A percentile compares a stretch with the other conserved stretches of the same genome.
These are phyloP conservation scores for Arabidopsis suecica DNA, from an alignment of 345 rosid genomes.

Conservation along the genomic window DNA sequence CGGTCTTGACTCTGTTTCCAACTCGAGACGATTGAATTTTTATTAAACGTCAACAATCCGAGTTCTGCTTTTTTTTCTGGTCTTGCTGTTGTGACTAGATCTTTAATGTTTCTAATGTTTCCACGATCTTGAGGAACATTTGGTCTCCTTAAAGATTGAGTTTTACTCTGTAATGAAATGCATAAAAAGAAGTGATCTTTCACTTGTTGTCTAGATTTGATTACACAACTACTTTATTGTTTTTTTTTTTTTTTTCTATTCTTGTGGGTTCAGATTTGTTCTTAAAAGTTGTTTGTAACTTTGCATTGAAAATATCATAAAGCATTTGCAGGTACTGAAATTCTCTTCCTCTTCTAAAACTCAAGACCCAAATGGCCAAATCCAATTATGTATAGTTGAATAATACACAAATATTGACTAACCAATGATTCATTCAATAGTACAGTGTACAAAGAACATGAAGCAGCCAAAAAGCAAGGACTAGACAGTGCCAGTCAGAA, in stretches of 20 bases:
- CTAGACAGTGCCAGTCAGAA: constrained; percentile 39
- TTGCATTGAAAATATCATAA: constrained; percentile 7
- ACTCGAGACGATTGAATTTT: constrained; percentile 66
- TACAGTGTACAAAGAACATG: constrained; percentile 45
- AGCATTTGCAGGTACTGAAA: constrained; percentile 9
- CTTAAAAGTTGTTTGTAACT: constrained; percentile 18
- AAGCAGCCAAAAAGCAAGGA: constrained; percentile 47
- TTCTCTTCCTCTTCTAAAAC: background rate
- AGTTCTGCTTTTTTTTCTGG: constrained; percentile 3
- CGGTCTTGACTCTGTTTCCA: constrained; percentile 89
- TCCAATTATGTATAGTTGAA: constrained; percentile 11
- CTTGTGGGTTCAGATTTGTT: constrained; percentile 8
- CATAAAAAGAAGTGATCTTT: constrained; percentile 1
- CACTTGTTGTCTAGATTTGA: constrained; percentile 25
- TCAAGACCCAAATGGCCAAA: constrained; percentile 25
- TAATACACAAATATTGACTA: constrained; percentile 21
- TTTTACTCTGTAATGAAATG: constrained; percentile 20
- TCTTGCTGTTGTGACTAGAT: constrained; percentile 25
- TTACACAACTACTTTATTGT: constrained; percentile 23
- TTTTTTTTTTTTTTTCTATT: background rate
- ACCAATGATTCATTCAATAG: constrained; percentile 28
- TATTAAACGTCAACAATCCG: background rate
- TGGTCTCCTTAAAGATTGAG: constrained; percentile 9
- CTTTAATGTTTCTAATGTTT: constrained; percentile 16
- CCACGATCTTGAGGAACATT: background rate